Evolutionary conservation across 73 alveolate species (phyloP).

Genomic region (Blepharisma stoltei): DNA sequence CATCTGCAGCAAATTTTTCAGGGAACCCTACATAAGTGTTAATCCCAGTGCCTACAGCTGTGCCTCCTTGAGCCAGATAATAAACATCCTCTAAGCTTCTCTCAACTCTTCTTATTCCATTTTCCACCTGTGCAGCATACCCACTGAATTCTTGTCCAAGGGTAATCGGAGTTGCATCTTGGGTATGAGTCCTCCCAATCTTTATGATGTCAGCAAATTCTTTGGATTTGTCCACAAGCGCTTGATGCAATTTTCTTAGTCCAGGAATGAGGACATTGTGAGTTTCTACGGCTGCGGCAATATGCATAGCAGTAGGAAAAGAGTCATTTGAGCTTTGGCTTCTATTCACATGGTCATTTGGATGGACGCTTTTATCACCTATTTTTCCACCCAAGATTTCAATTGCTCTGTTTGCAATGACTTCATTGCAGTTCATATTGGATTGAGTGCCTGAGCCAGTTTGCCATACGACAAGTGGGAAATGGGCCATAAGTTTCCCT

Average conservation of each 20-base stretch:
- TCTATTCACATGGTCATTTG: slow-evolving; percentile 97
- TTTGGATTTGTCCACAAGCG: slow-evolving; percentile 78
- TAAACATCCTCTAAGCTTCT: slow-evolving; percentile 71
- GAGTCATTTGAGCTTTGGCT: slow-evolving; percentile 96
- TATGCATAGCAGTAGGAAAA: slow-evolving; percentile 98
- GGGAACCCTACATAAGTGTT: slow-evolving; percentile 92
- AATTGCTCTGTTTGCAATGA: slow-evolving; percentile 91
- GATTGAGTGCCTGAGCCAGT: slow-evolving; percentile 99
- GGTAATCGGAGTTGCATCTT: slow-evolving; percentile 99
- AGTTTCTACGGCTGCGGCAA: slow-evolving; percentile 90
- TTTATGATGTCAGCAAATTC: slow-evolving; percentile 90
- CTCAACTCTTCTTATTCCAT: slow-evolving; percentile 74
- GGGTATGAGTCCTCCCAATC: slow-evolving; percentile 99
- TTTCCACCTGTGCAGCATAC: slow-evolving; percentile 80
- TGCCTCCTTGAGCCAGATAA: slow-evolving; percentile 97
- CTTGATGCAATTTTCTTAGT: slow-evolving; percentile 59
- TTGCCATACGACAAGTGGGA: slow-evolving; percentile 97
- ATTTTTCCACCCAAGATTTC: slow-evolving; percentile 89
- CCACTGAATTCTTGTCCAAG: slow-evolving; percentile 98
- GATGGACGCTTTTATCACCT: slow-evolving; percentile 94
- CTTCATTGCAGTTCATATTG: slow-evolving; percentile 98
- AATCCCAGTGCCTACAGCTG: slow-evolving; percentile 99
- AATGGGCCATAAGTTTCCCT: slow-evolving; percentile 94
- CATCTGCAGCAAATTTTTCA: slow-evolving; percentile 68
- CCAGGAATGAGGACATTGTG: slow-evolving; percentile 53